Evolutionary conservation across 257 asterid genomes (phyloP).

Genomic region (Nicotiana tomentosiformis): DNA sequence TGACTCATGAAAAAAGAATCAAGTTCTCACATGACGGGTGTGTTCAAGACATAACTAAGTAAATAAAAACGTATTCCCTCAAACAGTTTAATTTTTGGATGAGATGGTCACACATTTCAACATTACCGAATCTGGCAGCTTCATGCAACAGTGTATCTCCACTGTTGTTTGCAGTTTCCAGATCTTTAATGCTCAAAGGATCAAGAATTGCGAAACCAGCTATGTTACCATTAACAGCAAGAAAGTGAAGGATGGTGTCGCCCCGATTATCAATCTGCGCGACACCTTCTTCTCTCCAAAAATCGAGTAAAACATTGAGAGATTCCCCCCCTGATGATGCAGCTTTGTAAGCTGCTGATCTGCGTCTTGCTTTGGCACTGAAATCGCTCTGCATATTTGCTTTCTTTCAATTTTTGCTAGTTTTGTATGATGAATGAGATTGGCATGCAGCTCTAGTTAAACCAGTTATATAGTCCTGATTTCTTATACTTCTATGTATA

Average conservation of each 20-base stretch:
- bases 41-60: too few species aligned
- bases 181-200: background rate
- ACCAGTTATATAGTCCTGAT: background rate
- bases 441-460: background rate
- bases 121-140: constrained; percentile 3
- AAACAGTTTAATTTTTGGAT: background rate
- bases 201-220: background rate
- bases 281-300: constrained; percentile 4
- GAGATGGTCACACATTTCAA: background rate
- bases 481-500: background rate
- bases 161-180: background rate
- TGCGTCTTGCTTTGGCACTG: background rate
- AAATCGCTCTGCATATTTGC: background rate
- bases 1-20: too few species aligned
- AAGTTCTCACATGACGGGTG: too few species aligned
- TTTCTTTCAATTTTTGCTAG: background rate
- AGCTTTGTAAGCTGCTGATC: constrained; percentile 12
- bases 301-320: background rate
- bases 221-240: constrained; percentile 4
- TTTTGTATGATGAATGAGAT: background rate
- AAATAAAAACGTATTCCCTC: too few species aligned
- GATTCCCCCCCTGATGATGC: background rate
- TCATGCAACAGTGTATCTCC: constrained; percentile 14
- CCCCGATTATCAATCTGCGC: constrained; percentile 4
- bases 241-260: constrained; percentile 9